phyloP scores from a whole-genome alignment of 108 stramenopile species.

The Nitzschia sp. region DNA sequence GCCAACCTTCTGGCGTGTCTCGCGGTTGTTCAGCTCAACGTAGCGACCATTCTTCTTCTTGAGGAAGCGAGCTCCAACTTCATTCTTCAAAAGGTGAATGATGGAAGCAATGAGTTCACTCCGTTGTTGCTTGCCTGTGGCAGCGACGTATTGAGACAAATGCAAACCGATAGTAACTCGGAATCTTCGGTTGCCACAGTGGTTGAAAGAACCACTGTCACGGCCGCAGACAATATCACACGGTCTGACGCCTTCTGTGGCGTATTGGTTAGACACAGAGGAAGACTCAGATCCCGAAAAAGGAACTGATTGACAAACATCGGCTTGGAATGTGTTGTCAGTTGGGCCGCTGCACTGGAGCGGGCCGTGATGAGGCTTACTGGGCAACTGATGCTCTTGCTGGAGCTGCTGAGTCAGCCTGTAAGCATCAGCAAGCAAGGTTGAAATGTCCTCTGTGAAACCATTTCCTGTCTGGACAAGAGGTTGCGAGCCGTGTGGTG shows the following conservation, averaged over 20 bases:
- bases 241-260: constrained; percentile 16
- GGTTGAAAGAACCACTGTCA: constrained; percentile 30
- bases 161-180: constrained; percentile 32
- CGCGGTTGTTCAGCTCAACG: constrained; percentile 15
- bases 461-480: too few species aligned
- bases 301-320: background rate
- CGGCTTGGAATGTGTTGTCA: background rate
- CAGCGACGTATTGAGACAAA: constrained; percentile 22
- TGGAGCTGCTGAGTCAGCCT: too few species aligned
- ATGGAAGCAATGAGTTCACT: constrained; percentile 27
- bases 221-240: constrained; percentile 43
- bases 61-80: constrained; percentile 34
- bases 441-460: too few species aligned
- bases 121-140: constrained; percentile 17
- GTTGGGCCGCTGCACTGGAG: too few species aligned
- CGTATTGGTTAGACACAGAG: constrained; percentile 1
- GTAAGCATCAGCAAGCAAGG: too few species aligned
- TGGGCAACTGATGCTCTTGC: too few species aligned
- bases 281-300: background rate
- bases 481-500: too few species aligned
- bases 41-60: constrained; percentile 16
- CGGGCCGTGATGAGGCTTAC: too few species aligned
- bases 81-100: constrained; percentile 6
- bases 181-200: constrained; percentile 42
- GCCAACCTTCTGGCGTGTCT: constrained; percentile 34